Evolutionary conservation across 2,329 filamentous ascomycete genomes (phyloP), one percentile per base, ranked within the genome.

Genomic region (Xylariaceae sp.): DNA sequence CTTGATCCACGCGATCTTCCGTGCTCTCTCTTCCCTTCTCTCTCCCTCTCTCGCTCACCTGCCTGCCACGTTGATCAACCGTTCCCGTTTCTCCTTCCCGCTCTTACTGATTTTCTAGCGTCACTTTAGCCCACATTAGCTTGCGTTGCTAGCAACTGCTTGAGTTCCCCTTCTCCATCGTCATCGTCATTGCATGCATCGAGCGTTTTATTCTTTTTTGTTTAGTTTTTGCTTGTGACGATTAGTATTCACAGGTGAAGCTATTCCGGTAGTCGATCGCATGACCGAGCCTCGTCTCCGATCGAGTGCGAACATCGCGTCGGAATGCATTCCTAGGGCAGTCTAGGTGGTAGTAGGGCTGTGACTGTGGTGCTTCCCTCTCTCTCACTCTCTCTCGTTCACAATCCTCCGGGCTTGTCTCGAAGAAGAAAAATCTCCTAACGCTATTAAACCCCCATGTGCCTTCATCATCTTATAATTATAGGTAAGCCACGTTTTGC

Each of bases 401-500:
- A 30, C 23, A 30, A 30, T 51, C 51, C 44, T 47, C 11, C 37
- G 37, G 37, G 23, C 11, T 34, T 53, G 58, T 57, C 57, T 47
- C 39, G 23, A 55, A 51, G 34, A 17, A 55, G 54, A 42, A 13
- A 42, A 42, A 42, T 42, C 37, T 42, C 37, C 8, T 42, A 9
- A 30, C 23, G 23, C 23, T 30, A 30, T 30, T 30, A 30, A 30
- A 30, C 23, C 23, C 23, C 23, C 23, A 30, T 30, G 23, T 30
- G 23, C 23, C 23, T 30, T 30, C 23, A 30, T 42, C 37, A 13
- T 42, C 37, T 13, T 42, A 42, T 30, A 30, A 30, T 42, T 42
- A 9, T 42, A 42, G 37, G 37, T 42, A 56, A 61, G 61, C 57
- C 57, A 62, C 61, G 37, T 58, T 60, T 5, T 53, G 57, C 58